Conservation (phyloP, 495 filamentous ascomycete genomes). For the Penicillium coffeae region DNA sequence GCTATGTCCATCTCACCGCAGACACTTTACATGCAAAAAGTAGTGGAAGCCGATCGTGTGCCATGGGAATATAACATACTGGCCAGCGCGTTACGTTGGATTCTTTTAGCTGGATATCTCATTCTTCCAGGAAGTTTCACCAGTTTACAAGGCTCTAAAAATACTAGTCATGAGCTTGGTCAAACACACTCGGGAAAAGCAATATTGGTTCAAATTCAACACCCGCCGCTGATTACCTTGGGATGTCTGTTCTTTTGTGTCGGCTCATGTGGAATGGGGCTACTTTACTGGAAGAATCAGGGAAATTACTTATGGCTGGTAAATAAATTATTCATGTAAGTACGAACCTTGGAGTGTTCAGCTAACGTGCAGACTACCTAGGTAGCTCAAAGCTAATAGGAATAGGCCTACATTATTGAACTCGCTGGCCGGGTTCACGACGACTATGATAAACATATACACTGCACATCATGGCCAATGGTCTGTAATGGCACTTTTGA, state of each 20-base stretch:
- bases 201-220: constrained; percentile 20
- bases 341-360: too few species aligned
- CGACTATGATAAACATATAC: constrained; percentile 49
- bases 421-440: constrained; percentile 42
- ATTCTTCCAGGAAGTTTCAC: constrained; percentile 35
- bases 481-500: constrained; percentile 43
- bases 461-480: constrained; percentile 40
- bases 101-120: constrained; percentile 34
- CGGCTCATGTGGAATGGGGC: constrained; percentile 9
- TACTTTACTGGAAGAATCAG: constrained; percentile 19
- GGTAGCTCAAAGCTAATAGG: background rate
- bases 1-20: background rate
- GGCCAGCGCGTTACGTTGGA: constrained; percentile 27
- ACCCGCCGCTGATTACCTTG: constrained; percentile 20
- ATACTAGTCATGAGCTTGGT: background rate
- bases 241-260: constrained; percentile 16
- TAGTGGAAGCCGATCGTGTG: constrained; percentile 24
- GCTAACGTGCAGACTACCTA: background rate
- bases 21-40: constrained; percentile 27
- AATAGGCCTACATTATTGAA: constrained; percentile 34
- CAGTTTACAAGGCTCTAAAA: constrained; percentile 18
- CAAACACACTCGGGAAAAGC: constrained; percentile 3
- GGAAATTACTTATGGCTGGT: constrained; percentile 29
- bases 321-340: constrained; percentile 25
- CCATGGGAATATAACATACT: constrained; percentile 26